Percentiles rank a stretch among this genome's conserved stretches.
These are phyloP conservation scores for Trametes meyenii DNA, from an alignment of 768 basidiomycete species.

Conservation along the genomic window DNA sequence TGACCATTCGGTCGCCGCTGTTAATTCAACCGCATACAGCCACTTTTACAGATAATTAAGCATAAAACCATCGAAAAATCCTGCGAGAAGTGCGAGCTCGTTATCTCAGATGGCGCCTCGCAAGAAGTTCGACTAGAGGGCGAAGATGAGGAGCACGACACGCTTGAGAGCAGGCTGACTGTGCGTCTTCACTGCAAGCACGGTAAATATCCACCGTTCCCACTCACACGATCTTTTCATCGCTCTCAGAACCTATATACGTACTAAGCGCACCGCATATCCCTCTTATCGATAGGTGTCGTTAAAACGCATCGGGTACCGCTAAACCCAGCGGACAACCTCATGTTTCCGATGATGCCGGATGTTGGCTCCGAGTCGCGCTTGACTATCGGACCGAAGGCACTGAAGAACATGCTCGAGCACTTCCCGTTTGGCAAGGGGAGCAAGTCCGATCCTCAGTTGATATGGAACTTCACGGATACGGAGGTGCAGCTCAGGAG, in stretches of 20 bases:
- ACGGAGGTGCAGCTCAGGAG: constrained; percentile 71
- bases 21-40: constrained; percentile 36
- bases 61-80: constrained; percentile 76
- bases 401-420: constrained; percentile 77
- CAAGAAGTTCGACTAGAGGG: constrained; percentile 6
- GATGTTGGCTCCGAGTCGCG: constrained; percentile 61
- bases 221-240: background rate
- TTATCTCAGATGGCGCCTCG: constrained; percentile 57
- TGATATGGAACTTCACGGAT: constrained; percentile 79
- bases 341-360: constrained; percentile 69
- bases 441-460: constrained; percentile 70
- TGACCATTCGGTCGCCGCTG: constrained; percentile 6
- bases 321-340: constrained; percentile 56
- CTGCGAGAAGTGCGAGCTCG: constrained; percentile 76
- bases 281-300: constrained; percentile 52
- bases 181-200: constrained; percentile 83
- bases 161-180: constrained; percentile 71
- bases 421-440: constrained; percentile 74
- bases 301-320: constrained; percentile 80
- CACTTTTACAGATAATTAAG: constrained; percentile 72
- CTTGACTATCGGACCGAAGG: constrained; percentile 71
- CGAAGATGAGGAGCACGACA: constrained; percentile 53
- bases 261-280: constrained; percentile 9
- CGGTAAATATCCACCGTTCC: constrained; percentile 46
- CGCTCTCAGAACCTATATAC: constrained; percentile 3